Evolutionary conservation across 1,284 basidiomycete species (phyloP).

Genomic region (Cryptococcus sp.): DNA sequence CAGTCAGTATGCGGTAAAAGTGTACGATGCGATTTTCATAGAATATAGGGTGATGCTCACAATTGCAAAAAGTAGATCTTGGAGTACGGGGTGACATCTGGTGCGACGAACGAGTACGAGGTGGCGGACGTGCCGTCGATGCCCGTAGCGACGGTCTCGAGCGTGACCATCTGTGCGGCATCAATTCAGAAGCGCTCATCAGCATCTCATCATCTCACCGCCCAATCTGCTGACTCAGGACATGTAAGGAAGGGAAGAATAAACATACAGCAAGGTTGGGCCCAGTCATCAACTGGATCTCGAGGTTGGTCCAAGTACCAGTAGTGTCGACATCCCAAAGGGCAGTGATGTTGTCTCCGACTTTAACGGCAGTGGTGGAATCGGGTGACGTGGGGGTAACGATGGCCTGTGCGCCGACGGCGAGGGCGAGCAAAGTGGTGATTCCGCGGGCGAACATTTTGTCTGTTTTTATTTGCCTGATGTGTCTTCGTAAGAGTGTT

Average conservation of each 20-base stretch:
- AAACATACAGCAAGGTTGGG: slow-evolving; percentile 28
- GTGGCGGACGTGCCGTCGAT: slow-evolving; percentile 44
- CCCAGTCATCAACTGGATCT: slow-evolving; percentile 52
- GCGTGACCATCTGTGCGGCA: slow-evolving; percentile 16
- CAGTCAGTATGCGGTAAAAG: not conserved
- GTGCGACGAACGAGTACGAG: slow-evolving; percentile 32
- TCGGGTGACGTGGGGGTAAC: slow-evolving; percentile 53
- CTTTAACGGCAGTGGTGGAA: slow-evolving; percentile 41
- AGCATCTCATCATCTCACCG: not conserved
- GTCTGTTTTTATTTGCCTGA: not conserved
- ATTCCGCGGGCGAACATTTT: slow-evolving; percentile 15
- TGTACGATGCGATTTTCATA: not conserved
- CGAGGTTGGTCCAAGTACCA: slow-evolving; percentile 52
- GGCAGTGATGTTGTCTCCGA: slow-evolving; percentile 41
- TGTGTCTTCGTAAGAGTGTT: not conserved
- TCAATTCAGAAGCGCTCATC: too few species aligned
- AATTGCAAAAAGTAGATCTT: slow-evolving; percentile 56
- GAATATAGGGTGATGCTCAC: slow-evolving; percentile 22
- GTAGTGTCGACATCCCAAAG: slow-evolving; percentile 50
- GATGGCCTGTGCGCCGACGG: slow-evolving; percentile 18
- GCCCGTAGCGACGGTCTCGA: slow-evolving; percentile 35
- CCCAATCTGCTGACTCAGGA: not conserved
- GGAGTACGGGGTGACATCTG: slow-evolving; percentile 52
- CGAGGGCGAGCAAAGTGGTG: slow-evolving; percentile 14
- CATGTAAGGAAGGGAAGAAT: not conserved